Evolutionary conservation across 2,329 filamentous ascomycete genomes (phyloP).

Genomic region (Albifimbria verrucaria): DNA sequence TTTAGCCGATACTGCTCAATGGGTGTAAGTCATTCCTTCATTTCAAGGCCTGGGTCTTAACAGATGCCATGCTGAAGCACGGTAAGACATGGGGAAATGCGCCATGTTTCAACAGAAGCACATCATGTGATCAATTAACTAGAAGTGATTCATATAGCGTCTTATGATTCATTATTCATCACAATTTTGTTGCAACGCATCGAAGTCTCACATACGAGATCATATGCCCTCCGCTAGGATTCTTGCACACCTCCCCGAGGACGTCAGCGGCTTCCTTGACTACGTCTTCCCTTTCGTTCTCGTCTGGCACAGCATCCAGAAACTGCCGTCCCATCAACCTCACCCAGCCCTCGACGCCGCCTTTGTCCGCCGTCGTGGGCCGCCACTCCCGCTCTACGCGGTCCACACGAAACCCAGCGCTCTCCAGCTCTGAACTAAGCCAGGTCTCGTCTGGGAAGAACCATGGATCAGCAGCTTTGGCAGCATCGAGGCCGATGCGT

Average conservation of each 20-base stretch:
- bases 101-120: no score
- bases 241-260: conserved; percentile 51
- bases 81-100: no score
- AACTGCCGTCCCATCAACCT: conserved; percentile 59
- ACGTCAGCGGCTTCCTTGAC: conserved; percentile 53
- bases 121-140: no score
- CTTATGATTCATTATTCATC: no score
- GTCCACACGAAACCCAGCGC: conserved; percentile 47
- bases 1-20: no score
- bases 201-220: conserved; percentile 54
- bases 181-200: conserved; percentile 40
- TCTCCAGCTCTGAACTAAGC: conserved; percentile 44
- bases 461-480: conserved; percentile 58
- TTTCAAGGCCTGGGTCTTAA: no score
- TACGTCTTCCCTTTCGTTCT: conserved; percentile 45
- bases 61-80: no score
- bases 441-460: conserved; percentile 67
- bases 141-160: no score
- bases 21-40: no score
- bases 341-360: conserved; percentile 65
- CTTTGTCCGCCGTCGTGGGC: conserved; percentile 55
- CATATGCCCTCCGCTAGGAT: conserved; percentile 53
- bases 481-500: conserved; percentile 46
- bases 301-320: conserved; percentile 48
- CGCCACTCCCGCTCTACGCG: conserved; percentile 61